Base-by-base conservation (phyloP, 768 basidiomycete species). In the Boletellus sp. region DNA sequence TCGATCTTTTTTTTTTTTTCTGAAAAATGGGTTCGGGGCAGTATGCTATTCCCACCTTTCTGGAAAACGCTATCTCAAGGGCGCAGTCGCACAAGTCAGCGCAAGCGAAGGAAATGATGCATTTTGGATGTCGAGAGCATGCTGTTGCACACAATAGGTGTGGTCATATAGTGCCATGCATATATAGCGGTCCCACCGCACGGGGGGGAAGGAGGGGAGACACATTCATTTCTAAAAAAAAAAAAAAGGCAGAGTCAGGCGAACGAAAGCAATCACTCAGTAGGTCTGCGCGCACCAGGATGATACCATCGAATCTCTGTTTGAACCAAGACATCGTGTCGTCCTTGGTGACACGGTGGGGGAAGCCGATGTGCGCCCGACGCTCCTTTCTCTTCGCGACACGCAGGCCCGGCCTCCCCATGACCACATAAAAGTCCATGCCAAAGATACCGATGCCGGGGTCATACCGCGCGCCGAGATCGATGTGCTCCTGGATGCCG, bases 291-390 rank as follows among this genome's bases (percentile, higher is more conserved):
- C 87, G 58, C 65, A 92, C 90, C 71, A 91, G 73, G 75, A 97
- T 94, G 71, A 95, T 94, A 76, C 93, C 94, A 71, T 97, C 94
- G 80, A 95, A 97, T 64, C 94, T 81, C 76, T 94, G 90, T 84
- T 97, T 98, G 92, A 94, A 98, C 95, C 95, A 98, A 57, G 86
- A 75, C 87, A 92, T 86, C 55, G 92, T 92, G 65, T 97, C 93
- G 67, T 97, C 94, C 80, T 90, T 94, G 80, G 83, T 90, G 61
- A 98, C 87, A 53, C 85, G 84, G 78, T 99, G 95, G 50, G 74
- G 69, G 76, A 84, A 87, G 44, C 96, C 95, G 67, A 99, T 73
- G 50, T 87, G 80, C 36, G 90, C 80, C 77, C 81, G 89, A 76
- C 85, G 86, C 72, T 88, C 83, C 77, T 88, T 96, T 75, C 94